These are phyloP conservation scores for Emergomyces pasteurianus DNA, from an alignment of 2,329 filamentous ascomycete genomes.

Conservation along the genomic window DNA sequence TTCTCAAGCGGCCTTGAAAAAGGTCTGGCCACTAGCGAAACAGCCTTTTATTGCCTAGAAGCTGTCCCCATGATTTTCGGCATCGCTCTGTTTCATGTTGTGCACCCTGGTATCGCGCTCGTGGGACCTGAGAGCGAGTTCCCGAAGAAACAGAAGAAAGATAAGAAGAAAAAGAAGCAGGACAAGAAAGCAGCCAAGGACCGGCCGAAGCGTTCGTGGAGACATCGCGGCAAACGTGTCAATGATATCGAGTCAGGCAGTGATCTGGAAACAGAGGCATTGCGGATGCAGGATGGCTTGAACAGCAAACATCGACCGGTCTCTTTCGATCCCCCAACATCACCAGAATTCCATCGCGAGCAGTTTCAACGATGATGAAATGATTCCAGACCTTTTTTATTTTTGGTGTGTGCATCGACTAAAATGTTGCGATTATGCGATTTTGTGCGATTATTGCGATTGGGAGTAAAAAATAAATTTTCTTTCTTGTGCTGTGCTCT, in stretches of 20 bases:
- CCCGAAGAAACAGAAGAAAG: conserved; percentile 12
- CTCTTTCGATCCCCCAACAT: not conserved
- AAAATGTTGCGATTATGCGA: not conserved
- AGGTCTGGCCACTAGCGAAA: conserved; percentile 27
- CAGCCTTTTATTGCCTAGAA: conserved; percentile 30
- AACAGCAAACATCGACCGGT: too few species aligned
- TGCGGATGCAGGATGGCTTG: not conserved
- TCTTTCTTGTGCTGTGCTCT: not conserved
- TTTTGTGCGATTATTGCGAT: not conserved
- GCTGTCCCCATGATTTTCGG: conserved; percentile 29
- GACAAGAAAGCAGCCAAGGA: not conserved
- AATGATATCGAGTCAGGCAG: not conserved
- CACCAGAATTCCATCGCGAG: not conserved
- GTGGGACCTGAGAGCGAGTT: conserved; percentile 20
- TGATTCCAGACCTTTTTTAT: not conserved
- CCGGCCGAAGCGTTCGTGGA: not conserved
- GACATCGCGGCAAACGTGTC: not conserved
- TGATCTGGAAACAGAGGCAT: not conserved
- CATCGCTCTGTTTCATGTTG: conserved; percentile 23
- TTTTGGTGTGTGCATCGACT: not conserved
- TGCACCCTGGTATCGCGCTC: conserved; percentile 26
- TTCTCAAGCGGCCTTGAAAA: conserved; percentile 41
- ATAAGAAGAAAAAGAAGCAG: not conserved
- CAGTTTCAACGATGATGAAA: not conserved
- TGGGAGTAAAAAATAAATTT: too few species aligned